Evolutionary conservation across 192 early-diverging fungal genomes (phyloP).

Genomic region (Coemansia sp.): DNA sequence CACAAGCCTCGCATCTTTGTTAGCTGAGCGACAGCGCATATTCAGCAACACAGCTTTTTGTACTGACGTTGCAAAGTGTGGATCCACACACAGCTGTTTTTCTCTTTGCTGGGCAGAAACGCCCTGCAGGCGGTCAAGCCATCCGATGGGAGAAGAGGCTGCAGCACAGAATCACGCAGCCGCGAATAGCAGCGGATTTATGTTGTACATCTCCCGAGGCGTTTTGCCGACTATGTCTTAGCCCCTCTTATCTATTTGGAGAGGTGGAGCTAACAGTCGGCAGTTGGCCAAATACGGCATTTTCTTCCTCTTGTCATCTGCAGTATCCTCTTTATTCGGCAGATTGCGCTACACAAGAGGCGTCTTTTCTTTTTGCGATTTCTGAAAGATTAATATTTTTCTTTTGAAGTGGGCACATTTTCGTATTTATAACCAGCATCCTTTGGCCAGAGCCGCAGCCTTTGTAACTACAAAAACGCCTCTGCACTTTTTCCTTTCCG

Average conservation of each 20-base stretch:
- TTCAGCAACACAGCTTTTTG: neutral
- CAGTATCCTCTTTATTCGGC: neutral
- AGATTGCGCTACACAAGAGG: neutral
- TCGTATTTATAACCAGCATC: slow-evolving; percentile 8
- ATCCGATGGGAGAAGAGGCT: slow-evolving; percentile 8
- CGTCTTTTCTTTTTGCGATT: neutral
- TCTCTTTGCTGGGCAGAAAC: neutral
- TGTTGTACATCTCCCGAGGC: neutral
- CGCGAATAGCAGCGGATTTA: slow-evolving; percentile 4
- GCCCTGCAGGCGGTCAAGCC: slow-evolving; percentile 11
- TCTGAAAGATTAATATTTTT: slow-evolving; percentile 1
- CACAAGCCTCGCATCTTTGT: slow-evolving; percentile 8
- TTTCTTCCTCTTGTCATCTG: neutral
- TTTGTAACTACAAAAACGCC: slow-evolving; percentile 18
- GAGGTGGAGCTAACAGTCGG: neutral
- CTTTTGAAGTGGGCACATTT: neutral
- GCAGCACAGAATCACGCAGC: slow-evolving; percentile 7
- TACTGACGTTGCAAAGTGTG: neutral
- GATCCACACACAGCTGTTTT: neutral
- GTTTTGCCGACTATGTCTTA: neutral
- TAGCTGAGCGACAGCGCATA: slow-evolving; percentile 1
- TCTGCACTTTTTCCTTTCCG: slow-evolving; percentile 3
- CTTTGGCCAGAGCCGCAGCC: slow-evolving; percentile 1
- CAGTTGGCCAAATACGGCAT: neutral
- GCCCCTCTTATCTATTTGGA: neutral